A percentile compares a stretch with the other conserved stretches of the same genome.
Evolutionary conservation across 2,329 filamentous ascomycete genomes (phyloP).

Genomic region (Sporothrix brasiliensis): DNA sequence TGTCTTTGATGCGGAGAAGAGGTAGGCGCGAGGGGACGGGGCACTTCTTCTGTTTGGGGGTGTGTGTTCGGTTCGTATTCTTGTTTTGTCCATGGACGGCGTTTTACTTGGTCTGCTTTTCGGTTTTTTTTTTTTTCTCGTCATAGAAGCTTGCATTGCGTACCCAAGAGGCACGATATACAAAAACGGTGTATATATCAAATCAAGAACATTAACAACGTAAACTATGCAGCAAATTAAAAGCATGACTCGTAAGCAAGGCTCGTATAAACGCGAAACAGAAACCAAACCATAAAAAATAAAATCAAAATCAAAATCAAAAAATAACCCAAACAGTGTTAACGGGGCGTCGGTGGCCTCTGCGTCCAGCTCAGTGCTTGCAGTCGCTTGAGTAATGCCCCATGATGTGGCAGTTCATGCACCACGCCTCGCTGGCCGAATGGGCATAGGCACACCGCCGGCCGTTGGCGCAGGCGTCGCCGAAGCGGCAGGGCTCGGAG

Average conservation of each 20-base stretch:
- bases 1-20: constrained; percentile 13
- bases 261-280: background rate
- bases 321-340: background rate
- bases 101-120: constrained; percentile 1
- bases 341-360: background rate
- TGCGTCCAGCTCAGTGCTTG: background rate
- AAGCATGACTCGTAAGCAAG: background rate
- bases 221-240: no score
- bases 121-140: background rate
- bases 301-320: background rate
- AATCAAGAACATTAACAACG: background rate
- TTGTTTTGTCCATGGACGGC: constrained; percentile 1
- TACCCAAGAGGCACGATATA: background rate
- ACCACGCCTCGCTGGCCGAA: background rate
- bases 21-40: background rate
- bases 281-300: background rate
- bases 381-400: constrained; percentile 15
- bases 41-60: background rate
- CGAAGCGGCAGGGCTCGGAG: background rate
- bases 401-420: background rate
- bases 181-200: background rate
- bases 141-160: background rate
- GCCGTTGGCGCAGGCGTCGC: background rate
- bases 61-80: background rate
- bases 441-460: constrained; percentile 15